Evolutionary conservation across 2,329 filamentous ascomycete genomes (phyloP).

Genomic region (Penicillium sp.): DNA sequence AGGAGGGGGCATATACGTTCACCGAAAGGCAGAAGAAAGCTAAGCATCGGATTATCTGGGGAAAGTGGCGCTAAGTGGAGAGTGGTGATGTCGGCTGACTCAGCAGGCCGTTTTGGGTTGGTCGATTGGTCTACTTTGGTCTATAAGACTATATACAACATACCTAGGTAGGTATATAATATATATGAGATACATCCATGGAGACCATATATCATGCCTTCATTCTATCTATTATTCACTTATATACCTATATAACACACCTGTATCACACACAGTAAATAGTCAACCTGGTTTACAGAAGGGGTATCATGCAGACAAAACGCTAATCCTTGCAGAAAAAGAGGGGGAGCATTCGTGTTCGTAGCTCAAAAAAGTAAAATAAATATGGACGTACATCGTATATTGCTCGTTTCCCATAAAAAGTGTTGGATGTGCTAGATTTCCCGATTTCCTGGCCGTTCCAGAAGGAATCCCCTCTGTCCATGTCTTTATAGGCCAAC

Average conservation of each 20-base stretch:
- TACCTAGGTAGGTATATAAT: too few relatives aligned
- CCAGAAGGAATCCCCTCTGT: neutral
- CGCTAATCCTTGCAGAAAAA: neutral
- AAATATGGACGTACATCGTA: conserved; percentile 17
- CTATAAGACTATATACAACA: too few relatives aligned
- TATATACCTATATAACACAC: neutral
- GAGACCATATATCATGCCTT: neutral
- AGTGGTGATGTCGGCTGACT: conserved; percentile 16
- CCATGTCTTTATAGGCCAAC: neutral
- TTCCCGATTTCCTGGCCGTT: neutral
- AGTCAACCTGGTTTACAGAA: neutral
- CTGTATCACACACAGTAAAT: neutral
- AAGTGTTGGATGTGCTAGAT: neutral
- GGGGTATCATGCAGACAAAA: neutral
- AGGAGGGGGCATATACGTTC: conserved; percentile 1
- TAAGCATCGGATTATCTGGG: conserved; percentile 21
- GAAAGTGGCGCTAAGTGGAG: conserved; percentile 15
- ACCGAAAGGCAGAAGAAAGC: conserved; percentile 3
- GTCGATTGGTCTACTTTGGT: too few relatives aligned
- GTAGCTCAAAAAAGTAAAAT: conserved; percentile 1
- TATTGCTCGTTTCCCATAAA: conserved; percentile 27
- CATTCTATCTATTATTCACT: neutral
- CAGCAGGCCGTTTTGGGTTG: neutral
- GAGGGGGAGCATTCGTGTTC: neutral
- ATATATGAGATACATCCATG: neutral